Evolutionary conservation across 78 protist genomes (phyloP).

Genomic region (Dictyostelium citrinum): DNA sequence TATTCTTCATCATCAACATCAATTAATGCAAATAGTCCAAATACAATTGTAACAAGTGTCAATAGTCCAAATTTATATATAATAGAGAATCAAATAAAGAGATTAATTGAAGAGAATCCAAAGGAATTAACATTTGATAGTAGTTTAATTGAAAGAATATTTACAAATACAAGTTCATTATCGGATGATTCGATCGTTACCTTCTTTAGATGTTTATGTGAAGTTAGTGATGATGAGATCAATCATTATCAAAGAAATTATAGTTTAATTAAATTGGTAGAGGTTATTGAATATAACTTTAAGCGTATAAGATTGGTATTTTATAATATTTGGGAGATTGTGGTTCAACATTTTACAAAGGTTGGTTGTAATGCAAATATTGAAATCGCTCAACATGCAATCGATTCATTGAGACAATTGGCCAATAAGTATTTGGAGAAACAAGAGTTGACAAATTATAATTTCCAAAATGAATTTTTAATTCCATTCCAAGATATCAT

Average conservation of each 20-base stretch:
- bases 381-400: slow-evolving; percentile 90
- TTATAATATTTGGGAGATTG: slow-evolving; percentile 92
- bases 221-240: slow-evolving; percentile 91
- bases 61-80: background rate
- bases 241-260: slow-evolving; percentile 85
- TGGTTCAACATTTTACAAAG: slow-evolving; percentile 45
- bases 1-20: background rate
- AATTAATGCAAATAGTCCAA: background rate
- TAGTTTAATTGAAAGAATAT: slow-evolving; percentile 63
- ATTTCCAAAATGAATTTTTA: slow-evolving; percentile 97
- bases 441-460: slow-evolving; percentile 91
- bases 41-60: background rate
- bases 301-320: slow-evolving; percentile 91
- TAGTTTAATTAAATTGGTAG: slow-evolving; percentile 95
- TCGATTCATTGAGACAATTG: slow-evolving; percentile 97
- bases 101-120: slow-evolving; percentile 37
- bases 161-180: slow-evolving; percentile 54
- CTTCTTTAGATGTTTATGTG: slow-evolving; percentile 90
- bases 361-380: slow-evolving; percentile 85
- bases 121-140: slow-evolving; percentile 48
- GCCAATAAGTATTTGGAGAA: slow-evolving; percentile 94
- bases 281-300: slow-evolving; percentile 95
- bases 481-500: slow-evolving; percentile 94
- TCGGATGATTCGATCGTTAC: slow-evolving; percentile 87
- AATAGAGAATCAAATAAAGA: slow-evolving; percentile 1